Conservation (phyloP, 768 basidiomycete species). For the Leccinum aurantiacum region DNA sequence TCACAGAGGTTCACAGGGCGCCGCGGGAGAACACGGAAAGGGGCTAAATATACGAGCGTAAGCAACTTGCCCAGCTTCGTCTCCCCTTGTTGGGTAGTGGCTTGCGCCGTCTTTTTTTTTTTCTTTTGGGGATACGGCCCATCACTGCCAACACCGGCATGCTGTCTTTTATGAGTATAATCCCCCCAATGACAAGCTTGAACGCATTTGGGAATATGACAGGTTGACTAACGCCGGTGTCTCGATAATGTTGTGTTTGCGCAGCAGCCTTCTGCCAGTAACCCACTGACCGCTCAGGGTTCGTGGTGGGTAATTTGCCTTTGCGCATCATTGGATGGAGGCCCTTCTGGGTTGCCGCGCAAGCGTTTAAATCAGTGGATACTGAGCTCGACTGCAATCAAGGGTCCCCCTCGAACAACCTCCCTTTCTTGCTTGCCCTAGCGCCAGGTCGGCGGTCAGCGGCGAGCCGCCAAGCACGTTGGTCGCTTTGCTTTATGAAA, state of each 20-base stretch:
- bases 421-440: slow-evolving; percentile 16
- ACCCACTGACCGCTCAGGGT: slow-evolving; percentile 2
- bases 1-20: background rate
- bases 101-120: slow-evolving; percentile 2
- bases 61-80: slow-evolving; percentile 2
- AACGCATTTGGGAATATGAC: background rate
- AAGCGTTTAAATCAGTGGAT: slow-evolving; percentile 1
- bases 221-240: slow-evolving; percentile 6
- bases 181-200: background rate
- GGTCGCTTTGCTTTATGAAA: slow-evolving; percentile 1
- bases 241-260: slow-evolving; percentile 12
- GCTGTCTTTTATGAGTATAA: slow-evolving; percentile 7
- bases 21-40: slow-evolving; percentile 4
- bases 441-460: slow-evolving; percentile 6
- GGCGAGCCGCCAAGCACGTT: slow-evolving; percentile 6
- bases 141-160: slow-evolving; percentile 12
- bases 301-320: background rate
- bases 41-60: slow-evolving; percentile 14
- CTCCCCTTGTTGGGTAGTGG: background rate
- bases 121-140: background rate
- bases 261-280: slow-evolving; percentile 17
- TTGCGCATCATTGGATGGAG: background rate
- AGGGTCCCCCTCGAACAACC: slow-evolving; percentile 9
- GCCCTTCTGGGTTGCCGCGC: background rate
- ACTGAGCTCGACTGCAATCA: slow-evolving; percentile 18